phyloP scores from a whole-genome alignment of 73 alveolate genomes.

The Paramecium octaurelia region DNA sequence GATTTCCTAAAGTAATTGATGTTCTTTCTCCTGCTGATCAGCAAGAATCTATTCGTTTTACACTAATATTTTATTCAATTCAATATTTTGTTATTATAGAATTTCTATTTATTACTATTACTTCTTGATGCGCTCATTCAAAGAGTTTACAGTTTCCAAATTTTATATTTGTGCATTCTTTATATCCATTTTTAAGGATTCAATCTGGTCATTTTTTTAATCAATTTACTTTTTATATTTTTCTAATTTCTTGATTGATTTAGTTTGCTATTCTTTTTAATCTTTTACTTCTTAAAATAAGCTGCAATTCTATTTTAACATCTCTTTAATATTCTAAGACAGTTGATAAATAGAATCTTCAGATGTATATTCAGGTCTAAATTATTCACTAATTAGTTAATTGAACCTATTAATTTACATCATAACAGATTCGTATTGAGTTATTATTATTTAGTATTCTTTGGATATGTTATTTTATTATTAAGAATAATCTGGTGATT shows the following conservation, averaged over 20 bases:
- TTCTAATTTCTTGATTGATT: not conserved
- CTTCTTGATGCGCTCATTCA: not conserved
- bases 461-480: not conserved
- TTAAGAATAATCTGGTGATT: not conserved
- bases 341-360: not conserved
- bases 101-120: not conserved
- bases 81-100: not conserved
- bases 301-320: not conserved
- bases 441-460: constrained; percentile 1
- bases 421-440: not conserved
- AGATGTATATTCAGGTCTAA: not conserved
- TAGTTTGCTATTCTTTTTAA: not conserved
- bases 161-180: not conserved
- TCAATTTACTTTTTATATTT: not conserved
- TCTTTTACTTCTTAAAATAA: not conserved
- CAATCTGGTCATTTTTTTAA: not conserved
- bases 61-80: not conserved
- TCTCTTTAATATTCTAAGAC: not conserved
- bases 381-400: not conserved
- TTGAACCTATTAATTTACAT: not conserved
- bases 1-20: not conserved
- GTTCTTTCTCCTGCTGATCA: not conserved
- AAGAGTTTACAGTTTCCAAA: not conserved
- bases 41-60: not conserved
- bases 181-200: not conserved